Base-by-base conservation (phyloP, 2,329 filamentous ascomycete genomes). In the Epichloe scottii region DNA sequence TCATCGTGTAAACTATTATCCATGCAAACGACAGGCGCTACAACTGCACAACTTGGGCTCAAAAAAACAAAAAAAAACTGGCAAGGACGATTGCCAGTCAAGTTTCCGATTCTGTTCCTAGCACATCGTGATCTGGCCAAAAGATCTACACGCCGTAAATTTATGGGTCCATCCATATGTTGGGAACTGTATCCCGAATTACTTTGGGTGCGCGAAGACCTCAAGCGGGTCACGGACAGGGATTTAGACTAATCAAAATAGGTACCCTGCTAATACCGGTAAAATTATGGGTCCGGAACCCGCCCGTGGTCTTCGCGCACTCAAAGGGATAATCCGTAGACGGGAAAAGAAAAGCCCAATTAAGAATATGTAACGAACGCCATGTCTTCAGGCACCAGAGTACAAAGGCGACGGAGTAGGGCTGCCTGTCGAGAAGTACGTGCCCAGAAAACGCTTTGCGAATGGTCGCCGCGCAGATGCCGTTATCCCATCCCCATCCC, bases 51-150 rank as follows among this genome's bases (percentile, higher is more conserved):
- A 30, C 14, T 23, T 39, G 14, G 19, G 19, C 26, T 5, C 11
- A 35, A 46, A 12, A 46, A 7, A 45, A 10, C 35, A 46, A 37
- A 50, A 35, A 50, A 2, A 2, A 4, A 4, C 10, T 30, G 11
- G 26, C 26, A 30, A 30, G 8, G 26, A 14, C 47, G 53, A 54
- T 54, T 43, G 44, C 48, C 53, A 26, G 53, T 52, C 51, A 35
- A 49, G 39, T 49, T 46, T 40, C 44, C 53, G 51, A 54, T 54
- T 46, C 47, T 37, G 44, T 48, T 44, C 34, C 7, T 19, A 5
- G 51, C 30, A 49, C 35, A 54, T 54, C 51, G 51, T 33, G 51
- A 54, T 53, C 49, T 5, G 6, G 49, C 35, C 37, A 39, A 46
- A 21, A 33, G 43, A 51, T 50, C 41, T 45, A 33, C 41, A 38